These are phyloP conservation scores for Articulospora tetracladia DNA, from an alignment of 495 filamentous ascomycete species.

Conservation along the genomic window DNA sequence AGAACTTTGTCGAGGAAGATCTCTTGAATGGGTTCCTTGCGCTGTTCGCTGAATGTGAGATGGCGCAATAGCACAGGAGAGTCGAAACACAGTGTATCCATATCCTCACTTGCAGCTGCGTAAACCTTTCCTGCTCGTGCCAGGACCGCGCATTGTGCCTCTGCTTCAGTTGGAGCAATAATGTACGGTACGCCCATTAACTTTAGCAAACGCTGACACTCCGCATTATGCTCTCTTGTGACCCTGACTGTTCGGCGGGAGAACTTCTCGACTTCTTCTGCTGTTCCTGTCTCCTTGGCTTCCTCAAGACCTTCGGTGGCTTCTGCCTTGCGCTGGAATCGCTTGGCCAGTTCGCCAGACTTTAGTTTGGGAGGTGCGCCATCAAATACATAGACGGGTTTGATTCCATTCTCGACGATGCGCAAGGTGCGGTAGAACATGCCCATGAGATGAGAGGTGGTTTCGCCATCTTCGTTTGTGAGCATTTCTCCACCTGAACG, in stretches of 20 bases:
- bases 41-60: conserved; percentile 93
- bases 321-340: conserved; percentile 85
- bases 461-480: conserved; percentile 89
- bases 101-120: conserved; percentile 94
- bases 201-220: conserved; percentile 85
- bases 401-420: conserved; percentile 98
- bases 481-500: conserved; percentile 95
- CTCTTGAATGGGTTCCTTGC: conserved; percentile 96
- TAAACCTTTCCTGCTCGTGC: conserved; percentile 94
- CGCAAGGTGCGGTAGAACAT: conserved; percentile 99
- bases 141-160: conserved; percentile 91
- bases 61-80: conserved; percentile 87
- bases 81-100: conserved; percentile 97
- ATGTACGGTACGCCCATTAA: conserved; percentile 97
- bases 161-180: conserved; percentile 91
- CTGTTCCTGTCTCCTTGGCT: conserved; percentile 94
- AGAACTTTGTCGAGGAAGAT: conserved; percentile 82
- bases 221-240: conserved; percentile 92
- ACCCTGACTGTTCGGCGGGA: conserved; percentile 90
- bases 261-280: conserved; percentile 97
- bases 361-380: conserved; percentile 95
- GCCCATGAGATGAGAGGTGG: conserved; percentile 96
- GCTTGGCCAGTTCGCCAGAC: conserved; percentile 91
- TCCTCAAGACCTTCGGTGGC: conserved; percentile 86
- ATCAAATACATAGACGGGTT: conserved; percentile 97